Conservation (phyloP, 2,329 filamentous ascomycete genomes). For the Tolypocladium capitatum region DNA sequence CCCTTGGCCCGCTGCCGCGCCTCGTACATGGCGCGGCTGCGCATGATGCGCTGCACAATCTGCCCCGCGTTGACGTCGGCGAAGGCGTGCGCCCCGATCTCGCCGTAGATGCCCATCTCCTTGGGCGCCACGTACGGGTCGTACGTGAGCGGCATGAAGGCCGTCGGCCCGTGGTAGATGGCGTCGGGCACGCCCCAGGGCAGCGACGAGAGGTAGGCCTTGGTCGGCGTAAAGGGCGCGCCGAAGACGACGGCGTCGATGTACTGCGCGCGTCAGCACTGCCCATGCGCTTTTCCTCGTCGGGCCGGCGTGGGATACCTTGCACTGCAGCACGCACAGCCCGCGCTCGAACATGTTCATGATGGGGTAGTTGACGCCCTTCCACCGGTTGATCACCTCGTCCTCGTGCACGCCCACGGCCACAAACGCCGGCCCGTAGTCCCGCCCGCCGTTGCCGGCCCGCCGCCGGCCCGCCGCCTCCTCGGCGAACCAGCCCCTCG, state of each 20-base stretch:
- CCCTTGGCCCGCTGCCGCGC: slow-evolving; percentile 84
- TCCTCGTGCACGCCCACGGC: slow-evolving; percentile 91
- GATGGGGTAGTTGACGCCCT: slow-evolving; percentile 96
- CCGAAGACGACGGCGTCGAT: slow-evolving; percentile 80
- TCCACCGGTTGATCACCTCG: slow-evolving; percentile 89
- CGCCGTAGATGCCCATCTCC: slow-evolving; percentile 68
- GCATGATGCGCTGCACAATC: slow-evolving; percentile 84
- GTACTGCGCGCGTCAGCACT: slow-evolving; percentile 46
- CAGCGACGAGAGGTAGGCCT: slow-evolving; percentile 59
- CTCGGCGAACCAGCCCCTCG: slow-evolving; percentile 62
- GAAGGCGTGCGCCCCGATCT: slow-evolving; percentile 67
- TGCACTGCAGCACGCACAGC: slow-evolving; percentile 89
- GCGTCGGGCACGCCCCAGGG: slow-evolving; percentile 63
- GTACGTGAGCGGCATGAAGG: slow-evolving; percentile 71
- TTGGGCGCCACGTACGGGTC: slow-evolving; percentile 75
- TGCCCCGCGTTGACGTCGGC: slow-evolving; percentile 81
- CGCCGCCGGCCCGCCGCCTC: slow-evolving; percentile 50
- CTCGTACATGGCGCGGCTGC: slow-evolving; percentile 76
- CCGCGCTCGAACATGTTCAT: slow-evolving; percentile 99
- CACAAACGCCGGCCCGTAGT: slow-evolving; percentile 77
- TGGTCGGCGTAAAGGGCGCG: slow-evolving; percentile 76
- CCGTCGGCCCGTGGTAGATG: slow-evolving; percentile 93
- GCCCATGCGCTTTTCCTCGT: too few species aligned
- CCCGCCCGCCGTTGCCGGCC: slow-evolving; percentile 42
- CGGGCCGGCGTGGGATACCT: slow-evolving; percentile 35